These are phyloP conservation scores for Agroathelia rolfsii DNA, from an alignment of 1,284 basidiomycete genomes.

Conservation along the genomic window DNA sequence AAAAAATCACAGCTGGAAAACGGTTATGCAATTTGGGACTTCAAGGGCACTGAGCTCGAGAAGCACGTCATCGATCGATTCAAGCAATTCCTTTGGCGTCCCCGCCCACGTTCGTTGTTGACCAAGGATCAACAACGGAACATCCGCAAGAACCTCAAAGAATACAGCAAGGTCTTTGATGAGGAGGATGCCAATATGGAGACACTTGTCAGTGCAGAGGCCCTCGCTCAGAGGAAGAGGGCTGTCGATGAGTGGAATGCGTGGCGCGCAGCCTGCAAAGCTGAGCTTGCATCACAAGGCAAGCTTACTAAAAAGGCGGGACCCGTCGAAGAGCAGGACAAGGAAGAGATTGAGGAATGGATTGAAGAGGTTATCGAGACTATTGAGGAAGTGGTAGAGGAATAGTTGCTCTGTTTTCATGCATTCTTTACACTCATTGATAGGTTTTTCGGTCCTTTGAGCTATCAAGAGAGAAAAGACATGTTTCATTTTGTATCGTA, in stretches of 20 bases:
- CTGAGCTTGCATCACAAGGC: constrained; percentile 36
- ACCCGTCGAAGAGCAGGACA: constrained; percentile 45
- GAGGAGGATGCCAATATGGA: constrained; percentile 96
- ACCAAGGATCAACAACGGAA: constrained; percentile 84
- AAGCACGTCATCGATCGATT: constrained; percentile 90
- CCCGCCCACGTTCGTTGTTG: constrained; percentile 82
- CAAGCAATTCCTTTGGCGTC: constrained; percentile 99
- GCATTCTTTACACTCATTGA: background rate
- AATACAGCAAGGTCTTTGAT: constrained; percentile 89
- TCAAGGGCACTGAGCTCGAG: constrained; percentile 86
- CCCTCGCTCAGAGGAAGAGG: constrained; percentile 84
- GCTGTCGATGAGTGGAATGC: constrained; percentile 99
- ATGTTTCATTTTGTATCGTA: too few relatives aligned
- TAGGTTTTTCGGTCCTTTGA: too few relatives aligned
- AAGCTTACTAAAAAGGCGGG: constrained; percentile 26
- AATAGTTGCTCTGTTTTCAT: constrained; percentile 21
- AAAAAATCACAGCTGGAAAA: constrained; percentile 97
- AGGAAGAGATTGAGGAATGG: constrained; percentile 86
- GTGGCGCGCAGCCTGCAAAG: constrained; percentile 66
- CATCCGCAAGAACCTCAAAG: constrained; percentile 85
- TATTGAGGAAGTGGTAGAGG: constrained; percentile 69
- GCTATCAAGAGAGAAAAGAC: too few relatives aligned
- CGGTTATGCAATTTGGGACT: constrained; percentile 96
- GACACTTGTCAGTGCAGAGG: constrained; percentile 88
- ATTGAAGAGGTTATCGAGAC: constrained; percentile 88